Base-by-base conservation (phyloP, 371 early-diverging fungal species). In the Lichtheimia ornata region DNA sequence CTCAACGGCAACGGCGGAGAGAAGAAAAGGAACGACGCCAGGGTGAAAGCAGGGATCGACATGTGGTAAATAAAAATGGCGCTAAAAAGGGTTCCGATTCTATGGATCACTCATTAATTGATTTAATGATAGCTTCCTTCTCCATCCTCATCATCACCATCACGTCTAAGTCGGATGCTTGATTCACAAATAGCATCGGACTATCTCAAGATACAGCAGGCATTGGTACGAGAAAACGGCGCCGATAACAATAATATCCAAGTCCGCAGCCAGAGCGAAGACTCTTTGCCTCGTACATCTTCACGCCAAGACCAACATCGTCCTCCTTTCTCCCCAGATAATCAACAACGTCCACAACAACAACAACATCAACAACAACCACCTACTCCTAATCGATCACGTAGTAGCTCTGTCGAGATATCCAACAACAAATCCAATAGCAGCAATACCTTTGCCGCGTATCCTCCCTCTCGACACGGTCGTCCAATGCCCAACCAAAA, bases 341-440 rank as follows among this genome's bases (percentile, higher is more conserved):
- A 52, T 44, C 58, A 52, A 42, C 63, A 20, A 44, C 57, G 25
- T 50, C 56, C 14, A 20, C 57, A 43, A 20, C 56, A 43, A 63
- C 57, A 13, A 24, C 57, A n/a, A n/a, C n/a, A n/a, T 42, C 56
- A 57, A 50, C 44, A 52, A 18, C 55, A 51, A 62, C 73, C 67
- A 25, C 73, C 71, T 13, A 73, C 71, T 2, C 74, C 77, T 18
- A 57, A 67, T 47, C 74, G 74, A 55, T 71, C 74, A 50, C 67
- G 77, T 42, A 77, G 73, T 42, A 72, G 69, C 47, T 77, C 77
- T 42, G 69, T 69, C 5, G 76, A 76, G 9, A 63, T 49, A 42
- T 53, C 64, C 18, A 25, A 20, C 40, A 35, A 30, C 45, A 35
- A 35, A 42, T 18, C 40, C n/a, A 56, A 56, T 18, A 28, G 41